Evolutionary conservation across 495 filamentous ascomycete species (phyloP), one percentile per base, ranked within the genome.

Genomic region (Aspergillus cristatus): DNA sequence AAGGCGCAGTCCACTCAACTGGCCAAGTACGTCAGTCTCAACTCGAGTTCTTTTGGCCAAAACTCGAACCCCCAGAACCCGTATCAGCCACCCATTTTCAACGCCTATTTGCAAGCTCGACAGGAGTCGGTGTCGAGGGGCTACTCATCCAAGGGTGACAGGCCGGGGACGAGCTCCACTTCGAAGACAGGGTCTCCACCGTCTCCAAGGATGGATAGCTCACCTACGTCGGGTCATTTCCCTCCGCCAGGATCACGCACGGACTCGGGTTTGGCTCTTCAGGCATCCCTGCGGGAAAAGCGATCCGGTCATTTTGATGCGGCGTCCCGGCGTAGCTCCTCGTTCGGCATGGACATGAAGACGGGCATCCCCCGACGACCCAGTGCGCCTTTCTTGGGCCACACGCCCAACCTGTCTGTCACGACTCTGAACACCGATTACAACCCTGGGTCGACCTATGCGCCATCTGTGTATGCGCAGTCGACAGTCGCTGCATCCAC

Each of bases 401-500:
- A 95, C 53, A 68, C 79, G 12, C 75, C 85, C 7, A 91, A 82
- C 47, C 59, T 82, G 18, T 94, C 91, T 8, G 87, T 89, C 17
- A 91, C 85, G 7, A 86, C 86, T 4, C 65, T 94, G 40, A 81
- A 78, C 39, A 78, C 79, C 14, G 85, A 89, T 45, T 73, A 76
- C 41, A 72, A 81, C 33, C 75, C 81, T 13, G 77, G 78, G 1
- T 90, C 79, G 11, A 81, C 79, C 3, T 98, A 98, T 63, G 89
- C 91, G 2, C 90, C 91, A 1, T 96, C 90, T 2, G 86, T 89
- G 2, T 98, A 96, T 61, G 91, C 91, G 2, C 86, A 90, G 50
- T 95, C 89, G 12, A 98, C 91, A 7, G 72, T 97, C n/a, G 91
- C 91, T 20, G 91, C 91, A n/a, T 94, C 87, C 11, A 98, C 91